A percentile compares a stretch with the other conserved stretches of the same genome.
Conservation (phyloP, 768 basidiomycete genomes). For the Suillus decipiens region DNA sequence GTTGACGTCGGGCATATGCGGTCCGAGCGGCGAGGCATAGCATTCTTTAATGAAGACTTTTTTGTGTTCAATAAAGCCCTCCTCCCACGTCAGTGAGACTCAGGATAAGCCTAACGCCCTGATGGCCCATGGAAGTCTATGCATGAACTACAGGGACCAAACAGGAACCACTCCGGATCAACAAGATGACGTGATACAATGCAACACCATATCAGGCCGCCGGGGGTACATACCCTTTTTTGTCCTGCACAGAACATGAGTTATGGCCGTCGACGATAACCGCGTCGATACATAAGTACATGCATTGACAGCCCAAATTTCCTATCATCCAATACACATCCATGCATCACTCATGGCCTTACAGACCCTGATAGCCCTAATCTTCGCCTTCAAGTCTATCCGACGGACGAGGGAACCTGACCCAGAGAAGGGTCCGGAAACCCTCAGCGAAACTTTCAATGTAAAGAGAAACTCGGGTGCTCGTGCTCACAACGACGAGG, state of each 20-base stretch:
- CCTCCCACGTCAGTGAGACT: no score
- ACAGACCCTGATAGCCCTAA: background rate
- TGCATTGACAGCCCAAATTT: background rate
- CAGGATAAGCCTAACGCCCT: no score
- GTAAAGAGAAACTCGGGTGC: background rate
- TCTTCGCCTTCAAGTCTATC: background rate
- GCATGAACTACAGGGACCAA: no score
- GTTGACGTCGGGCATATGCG: no score
- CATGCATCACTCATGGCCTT: background rate
- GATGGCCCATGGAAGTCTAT: no score
- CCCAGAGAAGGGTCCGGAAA: slow-evolving; percentile 10
- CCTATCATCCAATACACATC: background rate
- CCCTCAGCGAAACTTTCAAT: slow-evolving; percentile 4
- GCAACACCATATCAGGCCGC: background rate
- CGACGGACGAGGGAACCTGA: background rate
- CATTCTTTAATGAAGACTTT: no score
- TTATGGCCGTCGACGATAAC: background rate
- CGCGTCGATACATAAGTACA: background rate
- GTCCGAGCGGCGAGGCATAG: no score
- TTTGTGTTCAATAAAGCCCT: no score
- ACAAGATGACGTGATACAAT: background rate
- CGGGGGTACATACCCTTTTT: background rate
- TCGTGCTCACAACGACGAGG: background rate
- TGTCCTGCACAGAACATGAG: background rate
- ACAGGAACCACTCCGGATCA: background rate